phyloP scores from a whole-genome alignment of 2,329 filamentous ascomycete species.

The Alternaria sp. region DNA sequence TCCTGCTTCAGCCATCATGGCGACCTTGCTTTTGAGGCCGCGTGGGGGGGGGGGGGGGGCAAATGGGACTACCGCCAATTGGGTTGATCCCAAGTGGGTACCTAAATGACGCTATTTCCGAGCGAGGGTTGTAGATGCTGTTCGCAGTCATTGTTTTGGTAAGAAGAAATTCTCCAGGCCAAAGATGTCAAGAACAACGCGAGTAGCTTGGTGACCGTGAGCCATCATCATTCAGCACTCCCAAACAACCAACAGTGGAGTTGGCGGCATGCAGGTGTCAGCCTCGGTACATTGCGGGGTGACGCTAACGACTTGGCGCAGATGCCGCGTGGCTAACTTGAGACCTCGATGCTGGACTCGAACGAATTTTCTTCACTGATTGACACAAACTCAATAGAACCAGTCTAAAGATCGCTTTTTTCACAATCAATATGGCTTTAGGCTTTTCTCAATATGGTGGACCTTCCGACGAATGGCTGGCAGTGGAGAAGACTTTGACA shows the following conservation, averaged over 20 bases:
- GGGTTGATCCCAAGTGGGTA: too few relatives aligned
- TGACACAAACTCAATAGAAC: neutral
- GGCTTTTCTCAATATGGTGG: conserved; percentile 20
- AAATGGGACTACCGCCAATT: conserved; percentile 32
- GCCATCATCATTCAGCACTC: conserved; percentile 15
- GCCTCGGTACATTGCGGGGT: conserved; percentile 17
- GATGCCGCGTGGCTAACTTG: neutral
- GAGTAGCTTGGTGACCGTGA: neutral
- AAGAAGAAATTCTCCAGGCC: neutral
- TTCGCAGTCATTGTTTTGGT: neutral
- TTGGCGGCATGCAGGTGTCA: conserved; percentile 3
- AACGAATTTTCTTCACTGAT: neutral
- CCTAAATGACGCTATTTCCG: neutral
- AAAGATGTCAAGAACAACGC: neutral
- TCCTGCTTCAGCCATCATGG: conserved; percentile 68
- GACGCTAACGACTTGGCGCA: conserved; percentile 22
- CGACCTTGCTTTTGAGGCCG: conserved; percentile 56
- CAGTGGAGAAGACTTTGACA: conserved; percentile 41
- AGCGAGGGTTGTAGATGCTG: neutral
- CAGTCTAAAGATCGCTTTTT: too few relatives aligned
- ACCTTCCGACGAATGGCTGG: conserved; percentile 46
- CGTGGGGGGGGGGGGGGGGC: conserved; percentile 52
- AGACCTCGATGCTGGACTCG: neutral
- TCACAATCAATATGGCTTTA: conserved; percentile 1
- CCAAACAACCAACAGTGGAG: neutral